Evolutionary conservation across 176 grass and related monocot genomes (phyloP).

Genomic region (Coix lacrymajobi): DNA sequence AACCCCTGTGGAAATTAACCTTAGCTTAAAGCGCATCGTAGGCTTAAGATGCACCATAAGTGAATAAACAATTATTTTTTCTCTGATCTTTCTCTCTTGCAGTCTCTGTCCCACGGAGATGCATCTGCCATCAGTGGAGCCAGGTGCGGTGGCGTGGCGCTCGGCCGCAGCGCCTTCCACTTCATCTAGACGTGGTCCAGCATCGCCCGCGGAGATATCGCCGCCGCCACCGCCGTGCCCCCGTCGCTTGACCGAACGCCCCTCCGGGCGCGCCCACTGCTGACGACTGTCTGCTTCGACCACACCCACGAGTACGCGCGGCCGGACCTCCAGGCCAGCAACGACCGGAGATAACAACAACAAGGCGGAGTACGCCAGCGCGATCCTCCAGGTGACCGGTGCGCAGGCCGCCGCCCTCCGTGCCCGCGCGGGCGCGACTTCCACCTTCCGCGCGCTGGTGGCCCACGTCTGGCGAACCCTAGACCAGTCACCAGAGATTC

Average conservation of each 20-base stretch:
- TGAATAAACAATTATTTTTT: too few species aligned
- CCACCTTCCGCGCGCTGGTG: conserved; percentile 43
- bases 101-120: too few species aligned
- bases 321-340: not conserved
- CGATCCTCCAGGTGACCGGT: conserved; percentile 35
- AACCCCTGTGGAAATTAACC: too few species aligned
- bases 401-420: conserved; percentile 30
- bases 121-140: too few species aligned
- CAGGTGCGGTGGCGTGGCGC: conserved; percentile 46
- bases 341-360: not conserved
- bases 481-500: too few species aligned
- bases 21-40: too few species aligned
- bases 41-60: too few species aligned
- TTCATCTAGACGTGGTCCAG: conserved; percentile 53
- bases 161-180: conserved; percentile 44
- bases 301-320: conserved; percentile 45
- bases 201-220: conserved; percentile 25
- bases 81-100: too few species aligned
- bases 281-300: conserved; percentile 17
- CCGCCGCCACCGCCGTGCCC: not conserved
- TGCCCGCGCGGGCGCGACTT: not conserved
- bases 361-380: not conserved
- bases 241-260: conserved; percentile 50
- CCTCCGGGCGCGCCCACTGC: conserved; percentile 22
- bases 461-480: conserved; percentile 53